A percentile compares a stretch with the other conserved stretches of the same genome.
phyloP scores from a whole-genome alignment of 2,329 filamentous ascomycete species.

The Hymenoscyphus fructigenus region DNA sequence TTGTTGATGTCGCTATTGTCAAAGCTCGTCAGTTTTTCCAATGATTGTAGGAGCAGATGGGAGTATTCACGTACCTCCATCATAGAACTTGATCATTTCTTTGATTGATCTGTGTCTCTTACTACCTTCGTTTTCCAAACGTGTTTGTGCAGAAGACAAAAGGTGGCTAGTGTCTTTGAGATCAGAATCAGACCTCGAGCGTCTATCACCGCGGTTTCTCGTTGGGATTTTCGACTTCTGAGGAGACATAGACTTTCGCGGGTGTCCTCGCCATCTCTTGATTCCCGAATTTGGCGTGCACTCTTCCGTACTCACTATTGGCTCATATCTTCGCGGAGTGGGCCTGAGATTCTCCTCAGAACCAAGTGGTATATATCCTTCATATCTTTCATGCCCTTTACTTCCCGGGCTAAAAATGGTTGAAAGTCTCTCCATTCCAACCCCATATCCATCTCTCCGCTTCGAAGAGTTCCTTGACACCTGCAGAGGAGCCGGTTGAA shows the following conservation, averaged over 20 bases:
- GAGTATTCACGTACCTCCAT: slow-evolving; percentile 23
- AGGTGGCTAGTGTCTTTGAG: slow-evolving; percentile 10
- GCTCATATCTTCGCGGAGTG: neutral
- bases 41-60: neutral
- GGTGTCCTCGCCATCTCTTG: neutral
- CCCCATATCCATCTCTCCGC: slow-evolving; percentile 6
- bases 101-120: slow-evolving; percentile 21
- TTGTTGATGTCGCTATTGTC: slow-evolving; percentile 17
- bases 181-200: slow-evolving; percentile 4
- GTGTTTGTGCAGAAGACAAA: neutral
- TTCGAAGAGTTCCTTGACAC: slow-evolving; percentile 12
- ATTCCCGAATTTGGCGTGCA: neutral
- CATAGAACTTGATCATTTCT: slow-evolving; percentile 31
- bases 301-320: neutral
- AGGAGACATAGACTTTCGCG: slow-evolving; percentile 1
- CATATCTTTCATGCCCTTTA: neutral
- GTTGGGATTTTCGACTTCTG: neutral
- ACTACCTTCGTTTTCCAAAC: neutral
- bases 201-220: neutral
- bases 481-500: slow-evolving; percentile 26
- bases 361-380: neutral
- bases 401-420: slow-evolving; percentile 24
- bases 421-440: slow-evolving; percentile 18
- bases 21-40: slow-evolving; percentile 5
- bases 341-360: neutral